These are phyloP conservation scores for Orbilia brochopaga DNA, from an alignment of 2,329 filamentous ascomycete species.

Conservation along the genomic window DNA sequence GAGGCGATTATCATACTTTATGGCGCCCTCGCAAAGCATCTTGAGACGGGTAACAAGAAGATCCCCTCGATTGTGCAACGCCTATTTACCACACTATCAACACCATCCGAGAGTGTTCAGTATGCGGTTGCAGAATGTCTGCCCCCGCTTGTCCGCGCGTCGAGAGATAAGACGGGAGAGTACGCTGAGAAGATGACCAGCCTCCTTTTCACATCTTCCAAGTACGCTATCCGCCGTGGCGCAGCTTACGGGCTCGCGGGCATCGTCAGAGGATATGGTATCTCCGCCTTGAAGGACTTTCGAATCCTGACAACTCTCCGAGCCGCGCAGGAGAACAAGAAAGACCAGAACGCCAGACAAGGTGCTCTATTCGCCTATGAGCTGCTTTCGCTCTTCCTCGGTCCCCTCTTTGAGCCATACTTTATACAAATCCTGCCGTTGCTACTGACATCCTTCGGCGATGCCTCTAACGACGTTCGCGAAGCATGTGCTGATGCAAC, in stretches of 20 bases:
- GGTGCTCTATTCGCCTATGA: constrained; percentile 90
- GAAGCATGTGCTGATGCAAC: constrained; percentile 91
- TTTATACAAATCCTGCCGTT: constrained; percentile 94
- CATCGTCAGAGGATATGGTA: constrained; percentile 84
- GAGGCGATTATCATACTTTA: constrained; percentile 98
- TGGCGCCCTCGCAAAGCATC: constrained; percentile 86
- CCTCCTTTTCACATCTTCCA: constrained; percentile 82
- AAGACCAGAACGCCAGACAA: constrained; percentile 85
- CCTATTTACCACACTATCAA: constrained; percentile 83
- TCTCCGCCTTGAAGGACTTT: constrained; percentile 80
- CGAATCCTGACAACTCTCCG: constrained; percentile 82
- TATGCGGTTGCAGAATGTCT: constrained; percentile 94
- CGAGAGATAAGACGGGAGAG: constrained; percentile 74
- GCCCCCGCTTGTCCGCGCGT: constrained; percentile 84
- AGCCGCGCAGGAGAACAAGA: constrained; percentile 90
- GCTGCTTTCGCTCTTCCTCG: constrained; percentile 82
- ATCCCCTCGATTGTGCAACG: constrained; percentile 86
- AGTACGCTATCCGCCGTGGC: constrained; percentile 88
- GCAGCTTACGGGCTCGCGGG: constrained; percentile 94
- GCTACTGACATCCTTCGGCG: constrained; percentile 85
- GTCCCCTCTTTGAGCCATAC: constrained; percentile 91
- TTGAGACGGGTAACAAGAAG: constrained; percentile 82
- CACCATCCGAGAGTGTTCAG: constrained; percentile 94
- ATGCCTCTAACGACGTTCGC: constrained; percentile 84
- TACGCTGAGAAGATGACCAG: constrained; percentile 84